Base-by-base conservation (phyloP, 768 basidiomycete species). In the Holtermannia corniformis region DNA sequence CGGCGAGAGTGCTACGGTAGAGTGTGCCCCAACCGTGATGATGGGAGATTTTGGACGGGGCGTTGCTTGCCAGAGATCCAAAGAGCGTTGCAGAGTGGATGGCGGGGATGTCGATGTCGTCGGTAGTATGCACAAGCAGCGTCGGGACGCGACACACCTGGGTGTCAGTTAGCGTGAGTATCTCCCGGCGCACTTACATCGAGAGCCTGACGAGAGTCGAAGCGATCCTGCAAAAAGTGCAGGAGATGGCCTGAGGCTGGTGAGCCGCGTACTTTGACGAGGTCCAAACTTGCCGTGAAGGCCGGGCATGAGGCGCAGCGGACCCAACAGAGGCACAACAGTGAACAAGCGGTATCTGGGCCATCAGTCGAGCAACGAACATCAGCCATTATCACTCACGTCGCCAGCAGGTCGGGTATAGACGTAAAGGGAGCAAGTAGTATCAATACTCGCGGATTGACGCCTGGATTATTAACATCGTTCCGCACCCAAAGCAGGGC, bases 41-140 rank as follows among this genome's bases (percentile, higher is more conserved):
- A 1, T 13, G 4, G 27, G 13, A 23, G 46, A 14, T 56, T 7
- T 47, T 37, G 42, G 26, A 16, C 53, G 45, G 41, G 13, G 47
- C 43, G 7, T 5, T 28, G 23, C 10, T 13, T 25, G 16, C 19
- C 2, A 88, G 79, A 0, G 78, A 74, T 24, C 84, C 76, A 71
- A 87, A 87, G 21, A 91, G 78, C 0, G 75, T 71, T 13, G 77
- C 75, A 0, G 87, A 82, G 65, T 91, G 87, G 0, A 77, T 74
- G 58, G 80, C 76, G 0, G 83, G 82, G 44, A 90, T 87, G 21
- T 86, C 82, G 60, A 73, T 75, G 71, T 91, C 88, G 66, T 88
- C 77, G 55, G 77, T 75, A 5, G 87, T 81, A 67, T 91, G 88
- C 0, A 78, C 81, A 57, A 91, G 78, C 32, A 89, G 74, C 5